Percentiles rank a stretch among this genome's conserved stretches.
Evolutionary conservation across 805 yeast species (phyloP).

Genomic region (Candida easanensis): DNA sequence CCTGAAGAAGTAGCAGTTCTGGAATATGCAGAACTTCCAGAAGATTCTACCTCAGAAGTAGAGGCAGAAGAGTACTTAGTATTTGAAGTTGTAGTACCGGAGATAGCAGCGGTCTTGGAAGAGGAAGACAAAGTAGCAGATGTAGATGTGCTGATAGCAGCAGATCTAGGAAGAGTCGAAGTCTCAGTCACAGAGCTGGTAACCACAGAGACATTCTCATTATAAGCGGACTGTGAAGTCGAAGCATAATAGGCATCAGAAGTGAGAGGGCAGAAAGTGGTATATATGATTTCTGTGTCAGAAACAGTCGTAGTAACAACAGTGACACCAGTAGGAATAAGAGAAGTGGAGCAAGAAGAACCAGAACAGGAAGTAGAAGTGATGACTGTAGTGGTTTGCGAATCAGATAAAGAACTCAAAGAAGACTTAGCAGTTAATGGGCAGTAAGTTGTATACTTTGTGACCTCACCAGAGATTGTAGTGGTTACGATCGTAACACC

Average conservation of each 20-base stretch:
- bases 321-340: background rate
- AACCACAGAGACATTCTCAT: too few relatives aligned
- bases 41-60: background rate
- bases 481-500: slow-evolving; percentile 2
- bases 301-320: background rate
- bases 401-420: background rate
- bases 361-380: background rate
- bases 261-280: too few relatives aligned
- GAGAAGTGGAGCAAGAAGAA: background rate
- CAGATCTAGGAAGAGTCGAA: background rate
- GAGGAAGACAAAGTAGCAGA: background rate
- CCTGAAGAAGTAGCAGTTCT: background rate
- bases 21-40: background rate
- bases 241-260: too few relatives aligned
- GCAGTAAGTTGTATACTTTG: slow-evolving; percentile 5
- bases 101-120: background rate
- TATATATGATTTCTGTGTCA: too few relatives aligned
- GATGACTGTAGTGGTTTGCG: background rate
- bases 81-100: background rate
- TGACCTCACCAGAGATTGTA: background rate
- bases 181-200: too few relatives aligned
- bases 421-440: background rate
- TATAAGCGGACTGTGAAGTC: too few relatives aligned
- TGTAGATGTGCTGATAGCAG: background rate
- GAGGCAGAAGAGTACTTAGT: background rate